Evolutionary conservation across 345 rosid species (phyloP), one percentile per base, ranked within the genome.

Genomic region (Garcia nutans): DNA sequence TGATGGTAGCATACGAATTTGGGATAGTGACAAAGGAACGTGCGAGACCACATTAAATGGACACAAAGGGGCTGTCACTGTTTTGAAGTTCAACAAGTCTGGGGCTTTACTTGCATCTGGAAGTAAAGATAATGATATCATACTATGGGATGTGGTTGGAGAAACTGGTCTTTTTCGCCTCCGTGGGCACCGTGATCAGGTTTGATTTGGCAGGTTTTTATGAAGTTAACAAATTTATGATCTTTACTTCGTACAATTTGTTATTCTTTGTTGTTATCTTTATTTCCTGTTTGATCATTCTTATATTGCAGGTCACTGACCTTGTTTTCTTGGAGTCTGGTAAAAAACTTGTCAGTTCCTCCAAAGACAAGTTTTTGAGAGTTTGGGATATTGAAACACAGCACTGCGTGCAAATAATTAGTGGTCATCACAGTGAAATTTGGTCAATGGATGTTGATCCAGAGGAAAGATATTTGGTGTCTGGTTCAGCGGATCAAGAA

Each of bases 381-480:
- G 99, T 93, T 57, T 96, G 99, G 99, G 99, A 96, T 90, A 92
- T 96, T 67, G 98, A 93, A 71, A 93, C 97, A 41, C 95, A 93
- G 80, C 93, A 96, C 62, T 93, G 98, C 77, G 82, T 96, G 90
- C 99, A 96, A 83, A 89, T 89, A 76, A 74, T 96, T 66, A 88
- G 98, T 54, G 99, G 99, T 24, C 98, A 96, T 82, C 98, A 96
- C 85, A 90, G 89, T 86, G 99, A 96, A 86, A 85, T 96, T 75
- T 93, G 99, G 99, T 93, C 97, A 20, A 78, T 96, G 15, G 99
- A 96, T 78, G 86, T 80, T 77, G 99, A 96, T 78, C 86, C 91
- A 1, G 89, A 90, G 76, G 98, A 93, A 79, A 89, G 86, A 79
- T 96, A 84, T 77, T 82, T 93, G 67, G 98, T 93, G 60, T 80